Percentiles rank a stretch among this genome's conserved stretches.
These are phyloP conservation scores for Pseudogymnoascus sp. DNA, from an alignment of 2,329 filamentous ascomycete species.

Conservation along the genomic window DNA sequence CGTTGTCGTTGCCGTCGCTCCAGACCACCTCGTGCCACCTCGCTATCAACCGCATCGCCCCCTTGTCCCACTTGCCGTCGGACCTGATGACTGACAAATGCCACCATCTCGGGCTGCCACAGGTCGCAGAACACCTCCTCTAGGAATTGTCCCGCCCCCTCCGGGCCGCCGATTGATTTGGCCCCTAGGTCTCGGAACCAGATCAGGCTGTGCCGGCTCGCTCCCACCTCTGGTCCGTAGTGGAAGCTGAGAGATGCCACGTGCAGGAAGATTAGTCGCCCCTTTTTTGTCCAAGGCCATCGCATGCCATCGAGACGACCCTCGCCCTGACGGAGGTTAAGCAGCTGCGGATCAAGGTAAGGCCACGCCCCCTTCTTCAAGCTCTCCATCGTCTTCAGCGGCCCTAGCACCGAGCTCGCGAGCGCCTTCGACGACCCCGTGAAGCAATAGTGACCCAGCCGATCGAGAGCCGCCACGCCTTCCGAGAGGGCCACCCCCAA, in stretches of 20 bases:
- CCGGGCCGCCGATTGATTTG: background rate
- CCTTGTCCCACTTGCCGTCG: background rate
- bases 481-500: background rate
- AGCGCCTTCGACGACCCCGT: background rate
- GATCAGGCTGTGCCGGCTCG: background rate
- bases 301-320: background rate
- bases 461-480: background rate
- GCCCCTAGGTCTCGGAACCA: conserved; percentile 2
- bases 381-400: background rate
- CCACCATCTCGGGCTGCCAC: background rate
- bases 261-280: conserved; percentile 5
- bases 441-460: background rate
- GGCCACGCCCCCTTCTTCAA: background rate
- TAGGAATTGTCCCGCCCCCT: background rate
- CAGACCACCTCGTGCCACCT: background rate
- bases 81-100: background rate
- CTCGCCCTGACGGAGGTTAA: background rate
- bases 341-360: background rate
- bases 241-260: background rate
- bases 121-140: background rate
- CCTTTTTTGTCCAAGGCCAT: background rate
- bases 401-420: background rate
- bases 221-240: background rate
- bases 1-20: background rate
- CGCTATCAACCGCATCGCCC: no score